Conservation (phyloP, 2,329 filamentous ascomycete genomes). For the Monosporascus sp. region DNA sequence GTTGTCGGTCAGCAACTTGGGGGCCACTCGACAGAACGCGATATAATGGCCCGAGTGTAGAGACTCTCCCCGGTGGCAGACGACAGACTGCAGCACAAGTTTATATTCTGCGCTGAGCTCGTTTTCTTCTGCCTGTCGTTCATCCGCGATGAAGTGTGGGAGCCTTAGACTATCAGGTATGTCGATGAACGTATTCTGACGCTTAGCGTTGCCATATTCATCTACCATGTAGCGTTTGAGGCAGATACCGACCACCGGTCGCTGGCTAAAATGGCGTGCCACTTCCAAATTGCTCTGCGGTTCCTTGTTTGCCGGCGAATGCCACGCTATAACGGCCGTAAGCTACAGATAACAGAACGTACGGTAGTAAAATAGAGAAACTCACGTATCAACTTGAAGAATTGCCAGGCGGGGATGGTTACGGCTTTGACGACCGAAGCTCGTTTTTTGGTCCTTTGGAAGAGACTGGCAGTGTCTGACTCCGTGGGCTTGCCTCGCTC, state of each 20-base stretch:
- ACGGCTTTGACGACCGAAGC: slow-evolving; percentile 69
- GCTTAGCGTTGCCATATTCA: slow-evolving; percentile 60
- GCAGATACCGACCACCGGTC: slow-evolving; percentile 87
- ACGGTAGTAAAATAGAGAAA: slow-evolving; percentile 17
- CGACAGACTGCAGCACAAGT: slow-evolving; percentile 81
- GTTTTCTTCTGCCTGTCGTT: slow-evolving; percentile 58
- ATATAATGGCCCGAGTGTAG: slow-evolving; percentile 90
- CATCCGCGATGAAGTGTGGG: slow-evolving; percentile 85
- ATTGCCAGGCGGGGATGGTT: slow-evolving; percentile 95
- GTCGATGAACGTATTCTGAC: slow-evolving; percentile 80
- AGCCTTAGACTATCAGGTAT: slow-evolving; percentile 78
- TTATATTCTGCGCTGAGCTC: slow-evolving; percentile 88
- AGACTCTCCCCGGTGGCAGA: slow-evolving; percentile 85
- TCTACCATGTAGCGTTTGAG: slow-evolving; percentile 84
- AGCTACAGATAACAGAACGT: slow-evolving; percentile 19
- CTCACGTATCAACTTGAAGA: slow-evolving; percentile 88
- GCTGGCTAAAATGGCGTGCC: slow-evolving; percentile 78
- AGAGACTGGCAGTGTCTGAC: slow-evolving; percentile 35
- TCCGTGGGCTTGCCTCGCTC: slow-evolving; percentile 42
- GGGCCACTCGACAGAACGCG: slow-evolving; percentile 73
- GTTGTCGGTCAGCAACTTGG: slow-evolving; percentile 56
- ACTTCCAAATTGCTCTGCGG: slow-evolving; percentile 70
- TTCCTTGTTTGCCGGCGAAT: slow-evolving; percentile 55
- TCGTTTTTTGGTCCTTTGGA: slow-evolving; percentile 40
- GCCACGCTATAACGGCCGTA: slow-evolving; percentile 64